Evolutionary conservation across 2,329 filamentous ascomycete genomes (phyloP).

Genomic region (Myriosclerotinia curreyana): DNA sequence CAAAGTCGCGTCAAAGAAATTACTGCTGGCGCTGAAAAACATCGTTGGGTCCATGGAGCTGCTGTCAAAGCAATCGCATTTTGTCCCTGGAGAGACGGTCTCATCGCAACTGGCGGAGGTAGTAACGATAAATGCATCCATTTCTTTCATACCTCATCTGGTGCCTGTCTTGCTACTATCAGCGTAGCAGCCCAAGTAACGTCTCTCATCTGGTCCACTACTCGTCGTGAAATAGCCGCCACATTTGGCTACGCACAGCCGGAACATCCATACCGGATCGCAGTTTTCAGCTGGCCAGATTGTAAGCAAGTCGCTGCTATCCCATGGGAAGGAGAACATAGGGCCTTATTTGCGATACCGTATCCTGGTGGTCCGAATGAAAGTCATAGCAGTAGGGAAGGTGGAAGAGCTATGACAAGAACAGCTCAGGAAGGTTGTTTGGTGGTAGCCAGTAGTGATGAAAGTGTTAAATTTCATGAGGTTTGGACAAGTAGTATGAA

Average conservation of each 20-base stretch:
- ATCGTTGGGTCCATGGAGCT: conserved; percentile 75
- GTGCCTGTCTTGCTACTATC: conserved; percentile 82
- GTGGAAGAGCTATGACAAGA: conserved; percentile 53
- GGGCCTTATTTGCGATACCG: conserved; percentile 82
- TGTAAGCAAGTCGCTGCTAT: conserved; percentile 83
- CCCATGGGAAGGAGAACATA: conserved; percentile 74
- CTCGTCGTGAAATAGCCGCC: conserved; percentile 80
- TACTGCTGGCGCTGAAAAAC: conserved; percentile 56
- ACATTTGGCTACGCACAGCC: conserved; percentile 94
- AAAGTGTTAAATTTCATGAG: conserved; percentile 92
- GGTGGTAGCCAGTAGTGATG: conserved; percentile 87
- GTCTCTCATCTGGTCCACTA: conserved; percentile 84
- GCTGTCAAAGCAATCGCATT: conserved; percentile 97
- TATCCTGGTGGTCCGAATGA: conserved; percentile 64
- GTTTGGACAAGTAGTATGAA: conserved; percentile 72
- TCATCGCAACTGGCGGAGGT: conserved; percentile 88
- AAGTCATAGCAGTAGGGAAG: conserved; percentile 43
- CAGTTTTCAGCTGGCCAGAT: conserved; percentile 91
- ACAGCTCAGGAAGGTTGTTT: conserved; percentile 74
- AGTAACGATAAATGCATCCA: conserved; percentile 94
- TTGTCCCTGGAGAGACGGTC: conserved; percentile 85
- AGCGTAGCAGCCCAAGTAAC: conserved; percentile 93
- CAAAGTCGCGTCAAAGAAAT: conserved; percentile 47
- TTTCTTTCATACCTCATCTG: conserved; percentile 86
- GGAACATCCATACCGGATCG: conserved; percentile 83